A percentile compares a stretch with the other conserved stretches of the same genome.
phyloP scores from a whole-genome alignment of 2,329 filamentous ascomycete species.

The Microascus cirrosus region DNA sequence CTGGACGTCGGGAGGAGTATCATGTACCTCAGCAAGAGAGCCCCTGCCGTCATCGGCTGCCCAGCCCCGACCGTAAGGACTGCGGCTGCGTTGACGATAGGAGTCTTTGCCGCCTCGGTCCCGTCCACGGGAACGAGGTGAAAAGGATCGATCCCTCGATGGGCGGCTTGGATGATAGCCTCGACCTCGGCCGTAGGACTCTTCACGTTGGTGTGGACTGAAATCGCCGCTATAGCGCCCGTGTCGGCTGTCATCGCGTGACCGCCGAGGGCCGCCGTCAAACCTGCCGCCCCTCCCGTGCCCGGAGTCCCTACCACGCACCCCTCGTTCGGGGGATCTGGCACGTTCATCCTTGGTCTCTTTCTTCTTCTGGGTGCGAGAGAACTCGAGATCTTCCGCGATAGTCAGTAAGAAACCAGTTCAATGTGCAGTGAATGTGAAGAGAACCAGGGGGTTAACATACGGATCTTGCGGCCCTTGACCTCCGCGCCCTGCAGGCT shows the following conservation, averaged over 20 bases:
- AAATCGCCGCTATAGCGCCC: constrained; percentile 47
- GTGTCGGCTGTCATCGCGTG: constrained; percentile 42
- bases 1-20: constrained; percentile 70
- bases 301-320: constrained; percentile 19
- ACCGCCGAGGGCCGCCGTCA: constrained; percentile 30
- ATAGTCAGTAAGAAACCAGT: constrained; percentile 10
- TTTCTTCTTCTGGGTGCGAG: constrained; percentile 68
- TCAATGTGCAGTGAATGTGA: background rate
- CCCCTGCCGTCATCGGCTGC: constrained; percentile 52
- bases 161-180: constrained; percentile 26
- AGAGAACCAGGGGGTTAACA: constrained; percentile 31
- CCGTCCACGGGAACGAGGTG: constrained; percentile 33
- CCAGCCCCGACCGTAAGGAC: constrained; percentile 64
- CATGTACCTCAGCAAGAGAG: background rate
- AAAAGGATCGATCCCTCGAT: constrained; percentile 55
- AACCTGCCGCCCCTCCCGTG: background rate
- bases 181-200: constrained; percentile 42
- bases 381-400: constrained; percentile 69
- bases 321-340: constrained; percentile 46
- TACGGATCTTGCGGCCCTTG: constrained; percentile 86
- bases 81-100: constrained; percentile 60
- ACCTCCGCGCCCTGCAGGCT: constrained; percentile 72
- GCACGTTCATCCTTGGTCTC: constrained; percentile 45
- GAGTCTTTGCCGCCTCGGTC: constrained; percentile 31
- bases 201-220: constrained; percentile 36